Percentiles rank a stretch among this genome's conserved stretches.
These are phyloP conservation scores for Paraconiothyrium brasiliense DNA, from an alignment of 2,329 filamentous ascomycete genomes.

Conservation along the genomic window DNA sequence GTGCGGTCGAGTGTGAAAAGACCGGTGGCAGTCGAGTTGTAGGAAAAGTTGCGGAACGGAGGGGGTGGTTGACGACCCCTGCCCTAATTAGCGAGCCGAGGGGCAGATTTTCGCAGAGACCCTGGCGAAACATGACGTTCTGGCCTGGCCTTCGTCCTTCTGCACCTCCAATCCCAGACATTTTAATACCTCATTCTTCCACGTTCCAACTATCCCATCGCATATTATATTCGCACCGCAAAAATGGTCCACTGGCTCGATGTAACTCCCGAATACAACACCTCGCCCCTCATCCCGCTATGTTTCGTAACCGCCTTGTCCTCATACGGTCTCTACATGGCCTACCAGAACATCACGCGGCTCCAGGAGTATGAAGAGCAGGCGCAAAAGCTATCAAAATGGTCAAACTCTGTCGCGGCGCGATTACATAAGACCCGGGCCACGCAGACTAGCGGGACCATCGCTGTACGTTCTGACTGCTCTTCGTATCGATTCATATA, in stretches of 20 bases:
- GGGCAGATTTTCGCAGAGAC: conserved; percentile 1
- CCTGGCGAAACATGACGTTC: conserved; percentile 6
- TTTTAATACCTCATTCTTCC: not conserved
- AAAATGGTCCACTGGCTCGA: conserved; percentile 13
- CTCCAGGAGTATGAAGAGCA: conserved; percentile 48
- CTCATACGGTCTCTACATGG: conserved; percentile 43
- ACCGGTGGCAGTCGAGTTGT: not conserved
- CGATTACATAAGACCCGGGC: conserved; percentile 46
- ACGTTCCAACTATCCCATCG: not conserved
- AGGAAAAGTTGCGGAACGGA: conserved; percentile 5
- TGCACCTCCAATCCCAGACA: not conserved
- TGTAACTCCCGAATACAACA: conserved; percentile 10
- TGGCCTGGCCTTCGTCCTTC: not conserved
- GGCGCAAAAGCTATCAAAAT: conserved; percentile 49
- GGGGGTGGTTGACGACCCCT: not conserved
- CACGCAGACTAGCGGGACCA: conserved; percentile 45
- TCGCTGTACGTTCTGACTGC: conserved; percentile 34
- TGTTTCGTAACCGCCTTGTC: conserved; percentile 34
- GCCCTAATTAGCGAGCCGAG: conserved; percentile 12
- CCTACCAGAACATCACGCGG: conserved; percentile 48
- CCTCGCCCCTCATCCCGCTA: conserved; percentile 26
- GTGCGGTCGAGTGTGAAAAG: not conserved
- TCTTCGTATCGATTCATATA: not conserved
- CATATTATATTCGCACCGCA: not conserved
- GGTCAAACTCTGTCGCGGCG: conserved; percentile 43